Evolutionary conservation across 495 filamentous ascomycete species (phyloP).

Genomic region (Sordaria brevicollis): DNA sequence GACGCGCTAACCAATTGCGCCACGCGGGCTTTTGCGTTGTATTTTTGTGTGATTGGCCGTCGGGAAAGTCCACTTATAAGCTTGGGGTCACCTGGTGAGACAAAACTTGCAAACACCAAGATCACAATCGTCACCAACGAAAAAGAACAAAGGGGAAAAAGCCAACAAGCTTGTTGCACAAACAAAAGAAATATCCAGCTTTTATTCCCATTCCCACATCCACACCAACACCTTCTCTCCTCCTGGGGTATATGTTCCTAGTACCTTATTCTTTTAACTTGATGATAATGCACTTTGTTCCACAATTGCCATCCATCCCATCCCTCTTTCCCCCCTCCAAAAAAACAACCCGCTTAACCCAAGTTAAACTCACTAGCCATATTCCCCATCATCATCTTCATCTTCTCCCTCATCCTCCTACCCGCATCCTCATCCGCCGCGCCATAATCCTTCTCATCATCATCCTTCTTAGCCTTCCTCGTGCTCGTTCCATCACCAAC

Average conservation of each 20-base stretch:
- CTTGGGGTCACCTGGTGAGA: not conserved
- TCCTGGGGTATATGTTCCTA: not conserved
- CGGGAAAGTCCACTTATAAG: not conserved
- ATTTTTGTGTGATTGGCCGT: not conserved
- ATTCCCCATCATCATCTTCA: slow-evolving; percentile 59
- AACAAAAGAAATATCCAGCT: not conserved
- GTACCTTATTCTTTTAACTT: not conserved
- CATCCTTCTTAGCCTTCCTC: slow-evolving; percentile 20
- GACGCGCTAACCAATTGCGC: not conserved
- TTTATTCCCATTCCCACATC: not conserved
- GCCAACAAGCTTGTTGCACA: not conserved
- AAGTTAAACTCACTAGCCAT: slow-evolving; percentile 81
- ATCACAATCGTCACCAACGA: not conserved
- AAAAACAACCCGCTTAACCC: slow-evolving; percentile 40
- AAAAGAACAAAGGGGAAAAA: not conserved
- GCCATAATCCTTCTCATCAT: slow-evolving; percentile 24
- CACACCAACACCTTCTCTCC: not conserved
- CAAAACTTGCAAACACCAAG: too few relatives aligned
- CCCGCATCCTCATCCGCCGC: slow-evolving; percentile 53
- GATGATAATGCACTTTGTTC: not conserved
- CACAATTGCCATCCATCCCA: not conserved
- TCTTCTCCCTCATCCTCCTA: slow-evolving; percentile 69
- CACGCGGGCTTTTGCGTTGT: not conserved
- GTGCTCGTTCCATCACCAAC: slow-evolving; percentile 5
- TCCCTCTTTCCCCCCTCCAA: not conserved